A percentile compares a stretch with the other conserved stretches of the same genome.
These are phyloP conservation scores for rapeseed (Brassica napus) DNA, from an alignment of 345 rosid species.

Conservation along the genomic window Da-Ae NC_063445.1:9167001-9167500, in stretches of 20 bases:
- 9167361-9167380: background rate
- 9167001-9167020: background rate
- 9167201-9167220: conserved; percentile 86
- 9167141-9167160: conserved; percentile 77
- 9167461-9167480: conserved; percentile 85
- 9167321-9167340: background rate
- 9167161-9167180: conserved; percentile 81
- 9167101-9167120: conserved; percentile 86
- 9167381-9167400: background rate
- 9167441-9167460: conserved; percentile 91
- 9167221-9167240: conserved; percentile 84
- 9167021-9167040: background rate
- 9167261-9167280: background rate
- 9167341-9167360: background rate
- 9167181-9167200: conserved; percentile 95
- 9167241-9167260: background rate
- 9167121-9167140: conserved; percentile 83
- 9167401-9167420: conserved; percentile 50
- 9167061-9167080: background rate
- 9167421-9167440: conserved; percentile 98
- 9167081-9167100: background rate
- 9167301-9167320: background rate
- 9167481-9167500: conserved; percentile 99
- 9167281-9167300: background rate
- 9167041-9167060: background rate